A percentile compares a stretch with the other conserved stretches of the same genome.
phyloP scores from a whole-genome alignment of 176 grass and related monocot genomes.

The Zea mays region Zm-B73-REFERENCE-NAM-5.0 NC_050101.1:135947001-135947500 shows the following conservation, averaged over 20 bases:
- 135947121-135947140: conserved; percentile 48
- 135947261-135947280: conserved; percentile 38
- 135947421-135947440: background rate
- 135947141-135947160: conserved; percentile 46
- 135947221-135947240: conserved; percentile 45
- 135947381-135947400: too few species aligned
- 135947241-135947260: conserved; percentile 40
- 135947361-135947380: conserved; percentile 53
- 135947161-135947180: conserved; percentile 70
- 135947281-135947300: conserved; percentile 42
- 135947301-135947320: conserved; percentile 70
- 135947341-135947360: conserved; percentile 61
- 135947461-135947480: background rate
- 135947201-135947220: conserved; percentile 52
- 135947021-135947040: conserved; percentile 13
- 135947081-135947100: conserved; percentile 45
- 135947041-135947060: conserved; percentile 55
- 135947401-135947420: background rate
- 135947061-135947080: conserved; percentile 58
- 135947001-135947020: background rate
- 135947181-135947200: conserved; percentile 47
- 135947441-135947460: conserved; percentile 17
- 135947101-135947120: conserved; percentile 35
- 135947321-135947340: conserved; percentile 54
- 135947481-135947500: background rate